Conservation (phyloP, 73 alveolate species). For the Symbiodinium pilosum region DNA sequence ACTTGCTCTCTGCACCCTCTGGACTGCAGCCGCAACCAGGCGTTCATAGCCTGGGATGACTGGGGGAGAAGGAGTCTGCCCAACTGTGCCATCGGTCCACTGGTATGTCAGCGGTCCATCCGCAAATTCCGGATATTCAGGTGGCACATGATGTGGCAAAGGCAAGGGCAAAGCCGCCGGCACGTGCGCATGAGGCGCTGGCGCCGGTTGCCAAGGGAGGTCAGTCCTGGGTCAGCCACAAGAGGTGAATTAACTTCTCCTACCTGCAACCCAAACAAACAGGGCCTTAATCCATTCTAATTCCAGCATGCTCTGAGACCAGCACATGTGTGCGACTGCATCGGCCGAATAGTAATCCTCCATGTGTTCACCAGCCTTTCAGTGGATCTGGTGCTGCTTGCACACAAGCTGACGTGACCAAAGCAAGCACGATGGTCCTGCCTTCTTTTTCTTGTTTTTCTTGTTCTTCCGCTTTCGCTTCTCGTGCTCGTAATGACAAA, state of each 20-base stretch:
- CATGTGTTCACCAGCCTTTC: constrained; percentile 78
- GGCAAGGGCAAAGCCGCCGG: constrained; percentile 25
- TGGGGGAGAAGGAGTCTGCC: constrained; percentile 85
- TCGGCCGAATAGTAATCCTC: constrained; percentile 59
- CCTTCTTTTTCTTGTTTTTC: constrained; percentile 71
- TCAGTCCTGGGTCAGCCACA: constrained; percentile 34
- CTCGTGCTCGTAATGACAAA: constrained; percentile 95
- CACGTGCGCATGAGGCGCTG: constrained; percentile 51
- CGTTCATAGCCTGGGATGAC: constrained; percentile 74
- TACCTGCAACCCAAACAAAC: not conserved
- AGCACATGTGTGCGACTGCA: constrained; percentile 32
- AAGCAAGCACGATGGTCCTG: no score
- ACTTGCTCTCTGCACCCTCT: constrained; percentile 1
- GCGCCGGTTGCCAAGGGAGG: constrained; percentile 59
- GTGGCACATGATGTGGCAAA: not conserved
- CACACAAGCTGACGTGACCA: no score
- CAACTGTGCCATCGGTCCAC: constrained; percentile 84
- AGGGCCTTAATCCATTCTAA: not conserved
- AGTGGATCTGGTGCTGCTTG: no score
- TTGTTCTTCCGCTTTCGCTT: constrained; percentile 91
- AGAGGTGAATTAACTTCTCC: no score
- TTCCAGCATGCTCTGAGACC: not conserved
- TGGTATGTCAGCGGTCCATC: constrained; percentile 88
- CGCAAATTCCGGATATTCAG: not conserved
- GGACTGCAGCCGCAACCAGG: constrained; percentile 37